A percentile compares a stretch with the other conserved stretches of the same genome.
phyloP scores from a whole-genome alignment of 495 filamentous ascomycete genomes.

The Parathielavia hyrcaniae region DNA sequence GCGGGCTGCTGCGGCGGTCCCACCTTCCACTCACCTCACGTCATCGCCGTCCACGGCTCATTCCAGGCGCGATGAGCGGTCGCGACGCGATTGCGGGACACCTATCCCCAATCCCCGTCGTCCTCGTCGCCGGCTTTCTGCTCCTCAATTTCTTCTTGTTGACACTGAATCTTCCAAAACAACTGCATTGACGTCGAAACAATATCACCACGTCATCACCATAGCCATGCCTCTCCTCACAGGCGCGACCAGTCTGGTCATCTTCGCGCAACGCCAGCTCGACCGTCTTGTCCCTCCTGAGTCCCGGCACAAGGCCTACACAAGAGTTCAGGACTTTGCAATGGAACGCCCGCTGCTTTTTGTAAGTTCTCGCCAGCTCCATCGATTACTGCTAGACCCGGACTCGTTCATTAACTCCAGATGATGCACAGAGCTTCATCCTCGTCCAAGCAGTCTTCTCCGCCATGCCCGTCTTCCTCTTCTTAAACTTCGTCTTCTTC shows the following conservation, averaged over 20 bases:
- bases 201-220: background rate
- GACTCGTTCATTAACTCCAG: background rate
- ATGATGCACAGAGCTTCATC: conserved; percentile 4
- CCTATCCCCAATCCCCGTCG: too few species aligned
- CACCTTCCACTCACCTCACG: too few species aligned
- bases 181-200: too few species aligned
- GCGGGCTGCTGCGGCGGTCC: too few species aligned
- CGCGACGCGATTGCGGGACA: too few species aligned
- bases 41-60: too few species aligned
- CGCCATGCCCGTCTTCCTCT: conserved; percentile 54
- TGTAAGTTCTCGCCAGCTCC: conserved; percentile 24
- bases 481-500: conserved; percentile 55
- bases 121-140: background rate
- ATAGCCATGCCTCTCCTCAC: background rate
- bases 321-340: conserved; percentile 22
- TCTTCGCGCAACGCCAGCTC: conserved; percentile 31
- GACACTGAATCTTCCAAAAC: too few species aligned
- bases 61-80: too few species aligned
- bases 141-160: background rate
- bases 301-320: conserved; percentile 29
- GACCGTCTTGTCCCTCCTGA: conserved; percentile 34
- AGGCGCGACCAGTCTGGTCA: conserved; percentile 16
- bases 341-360: conserved; percentile 32
- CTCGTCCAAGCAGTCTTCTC: conserved; percentile 50
- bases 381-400: conserved; percentile 27